Evolutionary conservation across 345 rosid species (phyloP).

Genomic region (Bretschneidera sinensis): DNA sequence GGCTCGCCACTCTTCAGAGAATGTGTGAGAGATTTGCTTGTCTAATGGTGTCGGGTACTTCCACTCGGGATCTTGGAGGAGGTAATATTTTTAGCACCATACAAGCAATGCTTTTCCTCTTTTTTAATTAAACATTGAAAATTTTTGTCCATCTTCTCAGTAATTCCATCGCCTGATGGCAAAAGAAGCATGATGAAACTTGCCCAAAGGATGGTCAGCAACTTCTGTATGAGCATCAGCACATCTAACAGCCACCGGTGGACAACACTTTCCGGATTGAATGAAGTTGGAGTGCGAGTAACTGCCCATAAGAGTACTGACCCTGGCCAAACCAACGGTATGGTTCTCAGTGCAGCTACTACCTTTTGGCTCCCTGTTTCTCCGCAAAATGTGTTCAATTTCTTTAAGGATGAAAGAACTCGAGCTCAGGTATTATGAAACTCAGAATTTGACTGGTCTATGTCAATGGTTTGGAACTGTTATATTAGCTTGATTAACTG

Average conservation of each 20-base stretch:
- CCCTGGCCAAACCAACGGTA: slow-evolving; percentile 75
- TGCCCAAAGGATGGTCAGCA: slow-evolving; percentile 85
- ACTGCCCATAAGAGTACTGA: slow-evolving; percentile 73
- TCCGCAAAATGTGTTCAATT: slow-evolving; percentile 65
- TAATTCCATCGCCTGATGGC: slow-evolving; percentile 77
- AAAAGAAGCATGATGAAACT: slow-evolving; percentile 97
- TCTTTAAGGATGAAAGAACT: slow-evolving; percentile 90
- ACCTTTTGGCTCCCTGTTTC: slow-evolving; percentile 87
- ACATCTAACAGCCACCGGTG: slow-evolving; percentile 67
- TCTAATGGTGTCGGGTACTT: slow-evolving; percentile 54
- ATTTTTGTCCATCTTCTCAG: slow-evolving; percentile 27
- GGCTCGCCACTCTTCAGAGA: slow-evolving; percentile 78
- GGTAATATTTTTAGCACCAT: slow-evolving; percentile 30
- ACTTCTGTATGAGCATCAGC: slow-evolving; percentile 74
- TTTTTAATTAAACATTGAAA: background rate
- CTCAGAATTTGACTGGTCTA: background rate
- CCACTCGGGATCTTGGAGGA: slow-evolving; percentile 76
- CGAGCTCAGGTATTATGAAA: slow-evolving; percentile 63
- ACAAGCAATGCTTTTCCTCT: background rate
- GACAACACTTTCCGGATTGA: slow-evolving; percentile 57
- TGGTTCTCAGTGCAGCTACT: slow-evolving; percentile 87
- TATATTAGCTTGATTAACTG: background rate
- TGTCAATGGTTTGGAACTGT: background rate
- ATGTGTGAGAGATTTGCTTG: slow-evolving; percentile 85
- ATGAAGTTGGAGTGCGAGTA: slow-evolving; percentile 76